These are phyloP conservation scores for Lentinula edodes DNA, from an alignment of 768 basidiomycete genomes.

Conservation along the genomic window DNA sequence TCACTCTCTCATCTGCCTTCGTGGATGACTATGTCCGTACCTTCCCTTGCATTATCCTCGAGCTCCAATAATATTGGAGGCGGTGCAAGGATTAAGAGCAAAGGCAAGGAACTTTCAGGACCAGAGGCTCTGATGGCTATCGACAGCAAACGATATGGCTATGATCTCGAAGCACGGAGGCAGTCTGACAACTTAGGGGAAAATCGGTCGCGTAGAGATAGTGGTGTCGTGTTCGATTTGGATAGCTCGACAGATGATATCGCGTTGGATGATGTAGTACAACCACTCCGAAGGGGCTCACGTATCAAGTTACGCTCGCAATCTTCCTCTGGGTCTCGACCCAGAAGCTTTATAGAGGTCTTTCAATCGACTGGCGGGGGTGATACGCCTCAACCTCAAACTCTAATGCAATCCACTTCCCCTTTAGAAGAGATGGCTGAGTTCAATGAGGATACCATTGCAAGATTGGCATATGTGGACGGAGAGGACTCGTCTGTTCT, in stretches of 20 bases:
- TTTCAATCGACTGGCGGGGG: conserved; percentile 28
- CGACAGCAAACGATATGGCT: conserved; percentile 14
- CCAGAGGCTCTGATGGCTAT: conserved; percentile 48
- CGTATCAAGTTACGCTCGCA: conserved; percentile 26
- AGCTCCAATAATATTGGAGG: conserved; percentile 15
- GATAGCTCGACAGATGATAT: conserved; percentile 1
- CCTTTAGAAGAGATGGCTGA: background rate
- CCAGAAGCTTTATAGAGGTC: conserved; percentile 63
- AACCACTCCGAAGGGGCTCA: conserved; percentile 14
- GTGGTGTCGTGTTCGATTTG: conserved; percentile 1
- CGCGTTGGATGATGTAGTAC: conserved; percentile 5
- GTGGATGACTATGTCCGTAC: conserved; percentile 42
- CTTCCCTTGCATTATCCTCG: conserved; percentile 31
- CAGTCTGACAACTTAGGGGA: background rate
- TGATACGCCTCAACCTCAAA: background rate
- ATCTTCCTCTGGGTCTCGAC: conserved; percentile 29
- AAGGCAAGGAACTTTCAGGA: background rate
- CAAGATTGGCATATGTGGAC: conserved; percentile 10
- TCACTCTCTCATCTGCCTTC: conserved; percentile 49
- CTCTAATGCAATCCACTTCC: background rate
- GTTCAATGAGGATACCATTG: conserved; percentile 2
- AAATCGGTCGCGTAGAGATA: background rate
- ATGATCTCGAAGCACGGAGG: background rate
- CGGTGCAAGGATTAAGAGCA: background rate
- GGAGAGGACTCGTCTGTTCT: conserved; percentile 3